Evolutionary conservation across 257 asterid species (phyloP).

Genomic region (Solanum corneliomulleri): DNA sequence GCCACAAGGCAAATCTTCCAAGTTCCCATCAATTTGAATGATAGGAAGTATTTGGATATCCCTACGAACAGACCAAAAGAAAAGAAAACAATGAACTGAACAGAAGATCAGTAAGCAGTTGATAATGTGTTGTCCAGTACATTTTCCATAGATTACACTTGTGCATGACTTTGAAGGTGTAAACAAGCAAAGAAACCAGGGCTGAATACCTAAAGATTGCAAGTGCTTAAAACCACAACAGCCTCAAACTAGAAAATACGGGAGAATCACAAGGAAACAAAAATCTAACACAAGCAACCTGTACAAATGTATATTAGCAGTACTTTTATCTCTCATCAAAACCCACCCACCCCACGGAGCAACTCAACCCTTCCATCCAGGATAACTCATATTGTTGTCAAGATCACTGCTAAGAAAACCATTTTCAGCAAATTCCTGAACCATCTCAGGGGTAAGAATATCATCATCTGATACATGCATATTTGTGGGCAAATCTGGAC

Average conservation of each 20-base stretch:
- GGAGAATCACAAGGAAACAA: not conserved
- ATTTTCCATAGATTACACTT: constrained; percentile 38
- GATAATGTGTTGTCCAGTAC: not conserved
- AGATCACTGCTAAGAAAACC: constrained; percentile 63
- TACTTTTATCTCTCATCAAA: not conserved
- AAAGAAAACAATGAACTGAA: not conserved
- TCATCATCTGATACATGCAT: constrained; percentile 48
- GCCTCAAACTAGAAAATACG: not conserved
- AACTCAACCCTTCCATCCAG: constrained; percentile 62
- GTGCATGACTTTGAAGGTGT: constrained; percentile 6
- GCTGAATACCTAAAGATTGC: not conserved
- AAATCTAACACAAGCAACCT: constrained; percentile 19
- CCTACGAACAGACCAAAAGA: too few species aligned
- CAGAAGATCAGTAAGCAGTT: not conserved
- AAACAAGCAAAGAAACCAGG: constrained; percentile 8
- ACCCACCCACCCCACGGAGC: not conserved
- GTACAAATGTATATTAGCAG: constrained; percentile 36
- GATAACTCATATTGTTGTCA: constrained; percentile 60
- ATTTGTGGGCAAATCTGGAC: constrained; percentile 33
- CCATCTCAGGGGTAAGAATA: constrained; percentile 35
- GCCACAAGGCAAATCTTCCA: not conserved
- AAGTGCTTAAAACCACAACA: constrained; percentile 15
- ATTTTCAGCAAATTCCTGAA: constrained; percentile 59
- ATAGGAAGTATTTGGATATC: not conserved
- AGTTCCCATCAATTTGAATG: not conserved